Conservation (phyloP, 345 rosid genomes). For the Syzygium grande region DNA sequence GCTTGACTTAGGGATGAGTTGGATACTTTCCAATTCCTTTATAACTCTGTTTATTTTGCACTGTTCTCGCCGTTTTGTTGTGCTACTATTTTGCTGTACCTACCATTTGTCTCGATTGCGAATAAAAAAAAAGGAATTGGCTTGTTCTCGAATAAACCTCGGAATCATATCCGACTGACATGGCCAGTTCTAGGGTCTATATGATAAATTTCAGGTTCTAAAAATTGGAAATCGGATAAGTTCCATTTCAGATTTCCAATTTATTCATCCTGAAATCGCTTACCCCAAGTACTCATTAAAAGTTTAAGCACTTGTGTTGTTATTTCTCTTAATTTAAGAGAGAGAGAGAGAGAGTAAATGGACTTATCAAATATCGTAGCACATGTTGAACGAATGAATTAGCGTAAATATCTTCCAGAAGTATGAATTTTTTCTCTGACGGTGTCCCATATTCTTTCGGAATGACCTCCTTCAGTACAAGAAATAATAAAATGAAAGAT, state of each 20-base stretch:
- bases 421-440: neutral
- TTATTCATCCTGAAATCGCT: neutral
- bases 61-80: neutral
- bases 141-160: neutral
- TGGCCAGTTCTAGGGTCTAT: accelerated
- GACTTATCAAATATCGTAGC: neutral
- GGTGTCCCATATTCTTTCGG: neutral
- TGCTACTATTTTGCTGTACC: neutral
- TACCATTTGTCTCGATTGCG: neutral
- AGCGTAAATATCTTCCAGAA: neutral
- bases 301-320: neutral
- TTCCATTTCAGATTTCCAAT: neutral
- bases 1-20: neutral
- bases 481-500: neutral
- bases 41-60: neutral
- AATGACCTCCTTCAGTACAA: neutral
- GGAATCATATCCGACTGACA: accelerated
- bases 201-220: neutral
- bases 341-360: neutral
- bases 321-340: neutral
- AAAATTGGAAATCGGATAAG: too few relatives aligned
- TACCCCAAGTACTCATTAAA: neutral
- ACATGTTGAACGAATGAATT: neutral
- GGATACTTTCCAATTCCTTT: neutral
- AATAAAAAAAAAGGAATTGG: neutral